Base-by-base conservation (phyloP, 2,329 filamentous ascomycete genomes). In the Penicillium polonicum region DNA sequence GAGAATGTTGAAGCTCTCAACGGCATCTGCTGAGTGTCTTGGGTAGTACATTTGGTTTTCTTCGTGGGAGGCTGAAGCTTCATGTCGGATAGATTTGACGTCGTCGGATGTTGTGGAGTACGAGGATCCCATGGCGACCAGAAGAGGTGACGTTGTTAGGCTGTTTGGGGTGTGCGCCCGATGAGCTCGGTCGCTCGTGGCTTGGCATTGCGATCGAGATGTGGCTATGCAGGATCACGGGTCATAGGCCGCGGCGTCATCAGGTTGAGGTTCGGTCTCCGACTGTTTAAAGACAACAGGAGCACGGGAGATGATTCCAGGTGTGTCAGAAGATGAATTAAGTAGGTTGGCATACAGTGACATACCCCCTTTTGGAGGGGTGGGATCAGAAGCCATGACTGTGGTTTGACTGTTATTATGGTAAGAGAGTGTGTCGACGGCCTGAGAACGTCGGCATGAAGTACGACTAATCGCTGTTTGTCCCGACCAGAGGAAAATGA, bases 281-380 rank as follows among this genome's bases (percentile, higher is more conserved):
- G 79, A 78, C 66, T 86, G 77, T 61, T 85, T 85, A 75, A 92
- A 92, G 54, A 88, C 82, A 51, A 92, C 85, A 0, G 91, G 89
- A 2, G 85, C 88, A 66, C 88, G 85, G n/a, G 89, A 91, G 66
- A 93, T 90, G n/a, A 88, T 89, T 46, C 80, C 76, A 21, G 85
- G 79, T 13, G 78, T 67, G 41, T 76, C 72, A 39, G 69, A 67
- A 36, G 73, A 71, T 3, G 77, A 74, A 67, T 91, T 88, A 62
- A 94, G 85, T 43, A 96, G 83, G 73, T 95, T 91, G 54, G 90
- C 92, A 72, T 96, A 96, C 5, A 95, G 85, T 19, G 90, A 92
- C 64, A 91, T 79, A 57, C 79, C 77, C 56, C 79, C 75, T 59
- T 71, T 71, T 2, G 69, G 54, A 5, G 68, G 64, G 13, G 60